Evolutionary conservation across 306 rosid genomes (phyloP).

Genomic region (Sicyos edulis): DNA sequence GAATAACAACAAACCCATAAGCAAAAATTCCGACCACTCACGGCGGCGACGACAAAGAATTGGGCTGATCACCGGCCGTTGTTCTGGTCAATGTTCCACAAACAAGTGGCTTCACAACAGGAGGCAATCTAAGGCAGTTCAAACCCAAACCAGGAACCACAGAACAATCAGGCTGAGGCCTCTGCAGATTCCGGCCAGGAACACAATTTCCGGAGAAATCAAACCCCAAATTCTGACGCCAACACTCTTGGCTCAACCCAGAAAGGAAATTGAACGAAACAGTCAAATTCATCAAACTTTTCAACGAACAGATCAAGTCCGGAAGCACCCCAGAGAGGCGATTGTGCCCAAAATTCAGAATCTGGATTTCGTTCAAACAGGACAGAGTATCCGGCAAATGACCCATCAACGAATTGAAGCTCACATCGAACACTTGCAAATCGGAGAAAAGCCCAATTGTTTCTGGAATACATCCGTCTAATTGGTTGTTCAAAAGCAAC

Average conservation of each 20-base stretch:
- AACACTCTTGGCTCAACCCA: slow-evolving; percentile 79
- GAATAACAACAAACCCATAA: background rate
- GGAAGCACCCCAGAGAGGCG: slow-evolving; percentile 83
- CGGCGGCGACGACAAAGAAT: slow-evolving; percentile 28
- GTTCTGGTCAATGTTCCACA: slow-evolving; percentile 45
- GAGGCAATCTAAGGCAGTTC: slow-evolving; percentile 76
- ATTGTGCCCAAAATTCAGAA: slow-evolving; percentile 77
- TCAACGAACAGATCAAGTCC: slow-evolving; percentile 63
- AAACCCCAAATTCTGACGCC: slow-evolving; percentile 66
- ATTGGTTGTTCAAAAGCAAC: slow-evolving; percentile 69
- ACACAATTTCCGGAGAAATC: slow-evolving; percentile 83
- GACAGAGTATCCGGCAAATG: slow-evolving; percentile 85
- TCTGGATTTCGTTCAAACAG: slow-evolving; percentile 69
- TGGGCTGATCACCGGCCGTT: slow-evolving; percentile 20
- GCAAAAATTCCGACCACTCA: background rate
- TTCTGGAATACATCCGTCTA: slow-evolving; percentile 87
- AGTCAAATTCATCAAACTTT: slow-evolving; percentile 61
- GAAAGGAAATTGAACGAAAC: slow-evolving; percentile 92
- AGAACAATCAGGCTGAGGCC: slow-evolving; percentile 81
- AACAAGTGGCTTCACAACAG: slow-evolving; percentile 51
- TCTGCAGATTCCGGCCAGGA: slow-evolving; percentile 76
- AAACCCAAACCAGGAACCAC: slow-evolving; percentile 72
- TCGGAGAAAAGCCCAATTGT: slow-evolving; percentile 83
- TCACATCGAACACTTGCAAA: slow-evolving; percentile 80
- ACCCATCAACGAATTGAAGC: slow-evolving; percentile 77